Evolutionary conservation across 208 protist species (phyloP), one percentile per base, ranked within the genome.

Genomic region (Naegleria gruberi): DNA sequence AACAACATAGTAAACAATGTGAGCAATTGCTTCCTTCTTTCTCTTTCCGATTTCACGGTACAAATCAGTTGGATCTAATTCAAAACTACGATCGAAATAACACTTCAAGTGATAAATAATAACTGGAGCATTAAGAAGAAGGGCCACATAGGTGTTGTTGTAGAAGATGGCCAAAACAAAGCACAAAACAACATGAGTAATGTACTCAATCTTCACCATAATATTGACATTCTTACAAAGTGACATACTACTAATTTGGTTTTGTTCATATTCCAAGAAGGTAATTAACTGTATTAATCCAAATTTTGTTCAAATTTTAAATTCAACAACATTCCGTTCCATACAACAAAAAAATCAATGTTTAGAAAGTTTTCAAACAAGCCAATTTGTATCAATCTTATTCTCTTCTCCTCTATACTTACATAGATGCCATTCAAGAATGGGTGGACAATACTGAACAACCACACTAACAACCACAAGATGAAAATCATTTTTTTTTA

Each of bases 401-500:
- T 65, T 30, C 12, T 82, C 26, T 40, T 30, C n/a, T 26, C 10
- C 6, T 55, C 5, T 7, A 6, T 40, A 88, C 43, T 51, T 88
- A 88, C 84, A 65, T 88, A 88, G 10, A 65, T 65, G n/a, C 84
- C 84, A 42, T 88, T 88, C 30, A 88, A 65, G 34, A 88, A 88
- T 88, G 84, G 84, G 42, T 65, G 45, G 26, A 88, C 45, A 65
- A 88, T 65, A n/a, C n/a, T 43, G 30, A 88, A 88, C 8, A 88
- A 88, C 84, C 84, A 88, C 3, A 88, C 84, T 8, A 88, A 42
- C 30, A 88, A 43, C 84, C 84, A 88, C 10, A 88, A 43, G 6
- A 88, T 88, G 84, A 88, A 88, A 43, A 88, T 88, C 84, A 88
- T 88, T n/a, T 45, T 86, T 86, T 84, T 65, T 65, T 10, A 30